Evolutionary conservation across 306 rosid species (phyloP).

Genomic region (Prosopis cineraria): DNA sequence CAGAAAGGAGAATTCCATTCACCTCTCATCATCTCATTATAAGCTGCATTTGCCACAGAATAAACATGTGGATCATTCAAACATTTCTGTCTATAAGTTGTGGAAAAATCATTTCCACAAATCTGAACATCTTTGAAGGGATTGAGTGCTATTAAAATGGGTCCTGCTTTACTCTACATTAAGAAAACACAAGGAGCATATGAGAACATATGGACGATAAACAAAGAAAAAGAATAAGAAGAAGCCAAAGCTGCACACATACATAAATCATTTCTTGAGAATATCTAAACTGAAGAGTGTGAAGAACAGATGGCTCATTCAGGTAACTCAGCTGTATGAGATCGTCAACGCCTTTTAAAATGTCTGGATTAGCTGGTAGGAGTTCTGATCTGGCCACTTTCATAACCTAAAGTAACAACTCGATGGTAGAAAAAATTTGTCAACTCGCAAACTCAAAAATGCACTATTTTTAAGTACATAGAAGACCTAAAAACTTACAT

Average conservation of each 20-base stretch:
- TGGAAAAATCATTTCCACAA: conserved; percentile 59
- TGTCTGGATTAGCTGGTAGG: conserved; percentile 85
- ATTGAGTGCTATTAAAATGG: conserved; percentile 80
- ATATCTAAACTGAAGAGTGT: conserved; percentile 74
- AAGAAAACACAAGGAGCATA: conserved; percentile 36
- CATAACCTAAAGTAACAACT: conserved; percentile 60
- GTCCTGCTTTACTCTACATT: conserved; percentile 90
- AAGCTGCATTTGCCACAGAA: conserved; percentile 65
- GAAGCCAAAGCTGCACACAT: conserved; percentile 44
- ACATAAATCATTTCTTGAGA: conserved; percentile 78
- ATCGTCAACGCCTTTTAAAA: conserved; percentile 75
- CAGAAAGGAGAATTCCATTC: conserved; percentile 19
- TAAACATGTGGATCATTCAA: conserved; percentile 69
- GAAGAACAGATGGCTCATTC: conserved; percentile 88
- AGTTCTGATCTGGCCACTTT: conserved; percentile 66
- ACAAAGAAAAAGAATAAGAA: conserved; percentile 28
- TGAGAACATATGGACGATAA: conserved; percentile 35
- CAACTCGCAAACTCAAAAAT: conserved; percentile 31
- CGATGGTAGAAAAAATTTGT: conserved; percentile 37
- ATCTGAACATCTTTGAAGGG: conserved; percentile 71
- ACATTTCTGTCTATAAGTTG: conserved; percentile 57
- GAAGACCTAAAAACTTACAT: conserved; percentile 58
- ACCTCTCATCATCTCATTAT: conserved; percentile 80
- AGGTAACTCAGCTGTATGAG: conserved; percentile 80
- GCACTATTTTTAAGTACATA: conserved; percentile 17